Base-by-base conservation (phyloP, 2,329 filamentous ascomycete species). In the Microdochium paspali region DNA sequence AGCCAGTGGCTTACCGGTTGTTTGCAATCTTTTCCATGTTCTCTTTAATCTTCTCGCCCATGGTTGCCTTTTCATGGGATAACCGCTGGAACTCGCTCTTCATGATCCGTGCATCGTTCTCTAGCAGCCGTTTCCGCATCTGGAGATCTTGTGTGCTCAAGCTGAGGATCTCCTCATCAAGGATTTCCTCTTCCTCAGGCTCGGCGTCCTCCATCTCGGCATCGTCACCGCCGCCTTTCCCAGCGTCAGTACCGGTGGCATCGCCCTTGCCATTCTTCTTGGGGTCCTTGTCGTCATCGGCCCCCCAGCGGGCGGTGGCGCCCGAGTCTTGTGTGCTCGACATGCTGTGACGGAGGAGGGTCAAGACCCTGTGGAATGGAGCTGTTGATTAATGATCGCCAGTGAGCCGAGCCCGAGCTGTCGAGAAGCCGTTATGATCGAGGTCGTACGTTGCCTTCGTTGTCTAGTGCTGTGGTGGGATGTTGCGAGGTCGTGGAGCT, bases 41-140 rank as follows among this genome's bases (percentile, higher is more conserved):
- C 66, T 98, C 93, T 77, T 96, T 97, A 69, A 98, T 97, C 76
- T 96, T 97, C 69, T 97, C 91, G 49, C 84, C 83, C 93, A 98
- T 98, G 44, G 88, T 84, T 45, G 85, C 82, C 73, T 95, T 95
- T 72, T 98, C 93, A 61, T 98, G 93, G 60, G 85, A 86, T 71
- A 98, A 76, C 58, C 93, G 85, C 65, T 95, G 90, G 60, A 82
- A 90, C 69, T 98, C 93, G 76, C 90, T 95, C 77, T 87, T 91
- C 90, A 98, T 97, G 70, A 98, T 97, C 61, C 93, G 81, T 61
- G 93, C 87, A 69, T 98, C 93, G 69, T 98, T 98, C 70, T 98
- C 93, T 55, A 98, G 76, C 63, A 98, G 78, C 62, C 90, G 84
- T 74, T 84, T 87, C 67, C 93, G 82, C 60, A 90, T 95, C 61